Base-by-base conservation (phyloP, 441 rosid genomes). In the Populus tomentosa region DNA sequence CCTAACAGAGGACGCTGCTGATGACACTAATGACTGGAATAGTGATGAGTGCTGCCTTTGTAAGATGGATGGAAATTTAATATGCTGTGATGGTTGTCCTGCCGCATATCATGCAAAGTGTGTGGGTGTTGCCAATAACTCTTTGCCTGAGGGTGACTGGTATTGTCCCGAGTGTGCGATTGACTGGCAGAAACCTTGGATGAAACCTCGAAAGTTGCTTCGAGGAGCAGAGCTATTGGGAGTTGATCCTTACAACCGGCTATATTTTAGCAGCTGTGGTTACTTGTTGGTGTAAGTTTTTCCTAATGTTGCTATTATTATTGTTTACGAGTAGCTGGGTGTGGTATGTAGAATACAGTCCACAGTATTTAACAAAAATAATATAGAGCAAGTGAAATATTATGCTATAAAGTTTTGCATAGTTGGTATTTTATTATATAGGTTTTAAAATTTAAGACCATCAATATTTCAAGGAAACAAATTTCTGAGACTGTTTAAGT, bases 11-110 rank as follows among this genome's bases (percentile, higher is more conserved):
- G 81, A 85, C 50, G 88, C 84, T 72, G 84, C 76, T 79, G 87
- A 78, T 72, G 53, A 3, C 18, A 46, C 53, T 46, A 46, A 46
- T 46, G 86, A 85, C 78, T 83, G 86, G 84, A 96, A 94, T 76
- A 88, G 90, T 85, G 98, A 96, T 75, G 99, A 96, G 75, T 96
- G 99, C 81, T 89, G 92, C 80, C 97, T 96, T 70, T 96, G 99
- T 80, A 96, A 96, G 80, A 92, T 94, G 99, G 97, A 92, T 81
- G 99, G 99, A 79, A 90, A 84, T 66, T 84, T 96, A 84, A 88
- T 96, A 74, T 92, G 99, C 78, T 94, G 98, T 88, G 99, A 96
- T 83, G 95, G 98, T 62, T 96, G 99, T 81, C 99, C 99, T 11
- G 93, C 94, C 59, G 98, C 98, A 35, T 96, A 90, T 81, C 99